Percentiles rank a stretch among this genome's conserved stretches.
Evolutionary conservation across 2,329 filamentous ascomycete species (phyloP).

Genomic region (Cercospora zeae-maydis): DNA sequence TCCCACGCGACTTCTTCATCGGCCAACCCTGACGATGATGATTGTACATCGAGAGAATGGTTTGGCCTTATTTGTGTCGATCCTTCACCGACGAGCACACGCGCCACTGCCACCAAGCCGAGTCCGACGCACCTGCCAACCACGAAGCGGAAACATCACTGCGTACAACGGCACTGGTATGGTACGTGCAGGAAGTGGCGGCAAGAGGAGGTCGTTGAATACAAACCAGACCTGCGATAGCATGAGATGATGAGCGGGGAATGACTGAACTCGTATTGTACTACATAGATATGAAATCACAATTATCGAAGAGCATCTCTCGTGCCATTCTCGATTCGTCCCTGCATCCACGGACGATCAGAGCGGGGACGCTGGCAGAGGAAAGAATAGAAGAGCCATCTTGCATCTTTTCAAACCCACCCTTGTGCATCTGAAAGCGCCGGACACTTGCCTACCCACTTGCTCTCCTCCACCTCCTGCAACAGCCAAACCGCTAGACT

Average conservation of each 20-base stretch:
- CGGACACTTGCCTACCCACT: slow-evolving; percentile 25
- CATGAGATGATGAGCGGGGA: not conserved
- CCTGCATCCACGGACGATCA: not conserved
- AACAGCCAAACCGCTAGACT: slow-evolving; percentile 27
- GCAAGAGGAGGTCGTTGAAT: slow-evolving; percentile 15
- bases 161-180: slow-evolving; percentile 29
- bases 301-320: not conserved
- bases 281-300: not conserved
- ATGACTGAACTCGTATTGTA: not conserved
- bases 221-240: slow-evolving; percentile 21
- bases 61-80: slow-evolving; percentile 34
- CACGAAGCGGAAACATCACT: slow-evolving; percentile 19
- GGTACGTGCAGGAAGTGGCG: slow-evolving; percentile 27
- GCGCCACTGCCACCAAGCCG: slow-evolving; percentile 12
- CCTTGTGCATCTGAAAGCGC: slow-evolving; percentile 22
- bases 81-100: slow-evolving; percentile 23
- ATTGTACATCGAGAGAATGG: slow-evolving; percentile 29
- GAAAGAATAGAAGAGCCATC: no score
- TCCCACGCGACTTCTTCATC: slow-evolving; percentile 10
- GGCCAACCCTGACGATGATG: slow-evolving; percentile 3
- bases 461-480: slow-evolving; percentile 24
- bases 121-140: slow-evolving; percentile 20
- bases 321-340: not conserved
- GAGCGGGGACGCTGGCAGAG: not conserved
- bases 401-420: slow-evolving; percentile 16